phyloP scores from a whole-genome alignment of 805 yeast genomes.

The Limtongia smithiae region DNA sequence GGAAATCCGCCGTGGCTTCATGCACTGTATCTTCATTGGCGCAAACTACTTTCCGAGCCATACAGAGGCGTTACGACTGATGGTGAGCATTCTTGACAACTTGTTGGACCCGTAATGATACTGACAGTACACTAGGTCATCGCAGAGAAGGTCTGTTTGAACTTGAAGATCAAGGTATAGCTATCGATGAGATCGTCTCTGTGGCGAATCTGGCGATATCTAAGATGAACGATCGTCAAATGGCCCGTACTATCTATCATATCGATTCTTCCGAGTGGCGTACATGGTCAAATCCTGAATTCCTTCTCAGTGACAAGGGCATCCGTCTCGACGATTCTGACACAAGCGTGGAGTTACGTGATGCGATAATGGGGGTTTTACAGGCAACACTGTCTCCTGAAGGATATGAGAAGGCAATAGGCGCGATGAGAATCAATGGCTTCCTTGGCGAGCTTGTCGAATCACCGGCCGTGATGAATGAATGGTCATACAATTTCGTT shows the following conservation, averaged over 20 bases:
- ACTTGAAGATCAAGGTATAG: conserved; percentile 1
- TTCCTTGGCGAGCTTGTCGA: conserved; percentile 3
- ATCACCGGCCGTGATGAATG: background rate
- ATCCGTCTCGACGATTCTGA: conserved; percentile 6
- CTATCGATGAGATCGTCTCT: conserved; percentile 2
- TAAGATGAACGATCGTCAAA: background rate
- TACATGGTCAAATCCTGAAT: conserved; percentile 7
- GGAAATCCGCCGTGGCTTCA: conserved; percentile 1
- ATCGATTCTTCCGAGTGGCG: conserved; percentile 8
- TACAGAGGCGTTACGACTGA: conserved; percentile 5
- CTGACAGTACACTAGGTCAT: no score
- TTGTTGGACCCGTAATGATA: no score
- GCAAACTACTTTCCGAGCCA: background rate
- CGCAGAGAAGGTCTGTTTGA: background rate
- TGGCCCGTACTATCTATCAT: background rate
- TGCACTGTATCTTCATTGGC: conserved; percentile 6
- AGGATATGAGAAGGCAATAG: conserved; percentile 4
- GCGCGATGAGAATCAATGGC: conserved; percentile 3
- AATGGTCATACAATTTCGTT: conserved; percentile 5
- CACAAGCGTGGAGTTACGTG: background rate
- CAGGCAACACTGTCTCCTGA: conserved; percentile 2
- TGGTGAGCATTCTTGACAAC: background rate
- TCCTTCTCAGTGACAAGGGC: conserved; percentile 3
- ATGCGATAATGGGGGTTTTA: background rate
- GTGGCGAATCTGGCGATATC: background rate